Base-by-base conservation (phyloP, 1,284 basidiomycete species). In the Lentinula novae-zelandiae region DNA sequence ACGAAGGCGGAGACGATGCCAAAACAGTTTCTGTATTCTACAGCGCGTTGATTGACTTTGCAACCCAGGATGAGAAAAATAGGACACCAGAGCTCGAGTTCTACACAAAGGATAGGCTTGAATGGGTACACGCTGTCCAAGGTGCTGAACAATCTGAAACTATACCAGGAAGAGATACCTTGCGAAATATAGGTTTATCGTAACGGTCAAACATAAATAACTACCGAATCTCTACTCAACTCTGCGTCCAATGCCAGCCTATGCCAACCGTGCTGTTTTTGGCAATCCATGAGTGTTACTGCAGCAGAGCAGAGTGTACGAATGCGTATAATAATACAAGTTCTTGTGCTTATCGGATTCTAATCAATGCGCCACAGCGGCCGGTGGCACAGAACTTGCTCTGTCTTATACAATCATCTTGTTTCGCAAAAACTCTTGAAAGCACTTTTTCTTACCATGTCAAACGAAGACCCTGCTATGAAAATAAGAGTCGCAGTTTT, bases 401-500 rank as follows among this genome's bases (percentile, higher is more conserved):
- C 13, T 51, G 10, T 12, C 5, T 22, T 7, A 8, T 49, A 31
- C 27, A 2, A 20, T 9, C 13, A 49, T 20, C 27, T 27, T 27
- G 27, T 49, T 31, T 49, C 22, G 3, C 22, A 27, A 27, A 27
- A 27, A 27, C 3, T 27, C 22, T 27, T 27, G 22, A 27, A 27
- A 2, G 22, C 22, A 27, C 27, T 27, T 22, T 22, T 22, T 22
- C 27, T 4, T 27, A 27, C 27, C 44, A 54, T 54, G 53, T 54
- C 53, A 8, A 7, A 42, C 8, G 44, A 46, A 42, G 22, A 27
- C 27, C 39, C n/a, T 9, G 33, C 36, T 54, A 12, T 20, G 6
- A 54, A 54, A 44, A 71, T 74, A 57, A 66, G 65, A 56, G 70
- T 71, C 54, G 73, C 69, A 57, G 67, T 75, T n/a, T 71, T 76